These are phyloP conservation scores for Anastatica hierochuntica DNA, from an alignment of 345 rosid genomes.

Conservation along the genomic window DNA sequence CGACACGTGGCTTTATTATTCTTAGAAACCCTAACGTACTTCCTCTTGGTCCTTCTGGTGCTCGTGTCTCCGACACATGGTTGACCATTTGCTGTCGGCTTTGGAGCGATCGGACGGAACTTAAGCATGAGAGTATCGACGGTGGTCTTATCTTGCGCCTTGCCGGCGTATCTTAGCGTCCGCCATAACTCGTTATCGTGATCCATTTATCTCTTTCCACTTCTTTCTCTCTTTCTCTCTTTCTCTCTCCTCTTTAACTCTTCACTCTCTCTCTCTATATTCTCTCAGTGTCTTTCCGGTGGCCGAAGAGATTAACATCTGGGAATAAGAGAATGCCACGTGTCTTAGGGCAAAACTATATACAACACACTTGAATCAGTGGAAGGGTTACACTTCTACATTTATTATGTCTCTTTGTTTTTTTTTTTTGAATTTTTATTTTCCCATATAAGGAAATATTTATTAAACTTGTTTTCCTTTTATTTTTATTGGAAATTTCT, in stretches of 20 bases:
- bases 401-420: background rate
- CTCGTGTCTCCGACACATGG: conserved; percentile 11
- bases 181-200: conserved; percentile 27
- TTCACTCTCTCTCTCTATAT: conserved; percentile 11
- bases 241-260: background rate
- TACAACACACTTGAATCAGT: conserved; percentile 18
- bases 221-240: background rate
- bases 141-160: conserved; percentile 29
- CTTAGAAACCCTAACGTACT: conserved; percentile 66
- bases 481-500: too few relatives aligned
- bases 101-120: conserved; percentile 65
- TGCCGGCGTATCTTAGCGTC: conserved; percentile 21
- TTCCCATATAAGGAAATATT: too few relatives aligned
- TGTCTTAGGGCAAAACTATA: conserved; percentile 31
- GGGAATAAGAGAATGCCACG: conserved; percentile 30
- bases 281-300: conserved; percentile 11
- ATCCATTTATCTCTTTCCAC: conserved; percentile 11
- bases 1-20: conserved; percentile 28
- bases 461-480: too few relatives aligned
- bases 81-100: conserved; percentile 30
- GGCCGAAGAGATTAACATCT: conserved; percentile 25
- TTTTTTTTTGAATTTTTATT: background rate
- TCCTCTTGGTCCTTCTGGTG: conserved; percentile 46
- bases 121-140: conserved; percentile 53
- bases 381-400: too few relatives aligned